Evolutionary conservation across 768 basidiomycete genomes (phyloP).

Genomic region (Boletus subparvulus): DNA sequence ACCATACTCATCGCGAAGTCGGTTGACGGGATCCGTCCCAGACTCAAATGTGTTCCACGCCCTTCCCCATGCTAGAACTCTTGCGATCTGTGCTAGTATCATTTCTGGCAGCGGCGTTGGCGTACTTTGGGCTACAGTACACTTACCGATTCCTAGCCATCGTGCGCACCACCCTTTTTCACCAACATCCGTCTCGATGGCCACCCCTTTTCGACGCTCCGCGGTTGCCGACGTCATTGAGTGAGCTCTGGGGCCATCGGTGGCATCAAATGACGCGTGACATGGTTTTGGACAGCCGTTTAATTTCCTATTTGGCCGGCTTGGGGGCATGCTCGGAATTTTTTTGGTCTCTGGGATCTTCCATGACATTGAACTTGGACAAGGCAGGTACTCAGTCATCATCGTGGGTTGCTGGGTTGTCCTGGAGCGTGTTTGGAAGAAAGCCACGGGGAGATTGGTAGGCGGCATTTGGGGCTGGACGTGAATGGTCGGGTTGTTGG

Average conservation of each 20-base stretch:
- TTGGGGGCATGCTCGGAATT: slow-evolving; percentile 52
- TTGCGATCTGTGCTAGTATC: slow-evolving; percentile 45
- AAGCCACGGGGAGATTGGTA: slow-evolving; percentile 41
- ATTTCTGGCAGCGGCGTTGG: slow-evolving; percentile 40
- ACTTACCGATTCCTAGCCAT: slow-evolving; percentile 43
- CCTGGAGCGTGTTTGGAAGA: slow-evolving; percentile 48
- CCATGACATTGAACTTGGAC: slow-evolving; percentile 53
- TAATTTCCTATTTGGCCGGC: slow-evolving; percentile 43
- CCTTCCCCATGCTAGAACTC: slow-evolving; percentile 33
- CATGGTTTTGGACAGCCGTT: slow-evolving; percentile 48
- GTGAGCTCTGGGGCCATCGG: slow-evolving; percentile 58
- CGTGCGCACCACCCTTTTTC: slow-evolving; percentile 44
- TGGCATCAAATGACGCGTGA: slow-evolving; percentile 72
- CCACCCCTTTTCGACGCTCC: slow-evolving; percentile 61
- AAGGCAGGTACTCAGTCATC: slow-evolving; percentile 41
- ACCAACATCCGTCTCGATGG: slow-evolving; percentile 53
- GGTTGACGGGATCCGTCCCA: not conserved
- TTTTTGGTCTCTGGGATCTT: slow-evolving; percentile 59
- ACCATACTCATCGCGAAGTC: slow-evolving; percentile 14
- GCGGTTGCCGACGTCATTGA: slow-evolving; percentile 56
- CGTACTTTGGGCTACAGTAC: slow-evolving; percentile 48
- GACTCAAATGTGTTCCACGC: slow-evolving; percentile 17
- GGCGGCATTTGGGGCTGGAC: slow-evolving; percentile 46
- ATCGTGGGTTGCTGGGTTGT: slow-evolving; percentile 53
- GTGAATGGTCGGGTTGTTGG: slow-evolving; percentile 52